These are phyloP conservation scores for Lasiodiplodia gonubiensis DNA, from an alignment of 2,329 filamentous ascomycete species.

Conservation along the genomic window DNA sequence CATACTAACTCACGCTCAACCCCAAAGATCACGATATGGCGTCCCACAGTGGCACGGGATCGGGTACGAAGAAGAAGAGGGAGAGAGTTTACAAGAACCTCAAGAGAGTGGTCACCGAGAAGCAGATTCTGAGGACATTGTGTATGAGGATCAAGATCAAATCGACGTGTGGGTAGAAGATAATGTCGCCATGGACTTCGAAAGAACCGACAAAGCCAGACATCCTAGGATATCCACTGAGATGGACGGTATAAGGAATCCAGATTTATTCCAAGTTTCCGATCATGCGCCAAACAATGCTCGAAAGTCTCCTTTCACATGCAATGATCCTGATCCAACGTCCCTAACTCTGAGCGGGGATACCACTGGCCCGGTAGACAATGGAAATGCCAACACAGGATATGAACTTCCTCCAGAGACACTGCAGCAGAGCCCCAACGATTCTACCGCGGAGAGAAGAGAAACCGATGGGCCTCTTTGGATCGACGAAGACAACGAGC, in stretches of 20 bases:
- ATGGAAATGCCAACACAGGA: background rate
- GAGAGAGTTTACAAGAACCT: slow-evolving; percentile 24
- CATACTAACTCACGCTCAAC: background rate
- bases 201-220: background rate
- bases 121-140: background rate
- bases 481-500: slow-evolving; percentile 41
- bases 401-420: background rate
- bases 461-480: slow-evolving; percentile 37
- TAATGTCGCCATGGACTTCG: background rate
- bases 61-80: background rate
- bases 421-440: background rate
- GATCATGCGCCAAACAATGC: background rate
- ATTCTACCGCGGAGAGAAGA: slow-evolving; percentile 17
- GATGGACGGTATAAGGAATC: background rate
- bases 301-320: background rate
- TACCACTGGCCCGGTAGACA: background rate
- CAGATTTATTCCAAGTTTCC: background rate
- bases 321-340: background rate
- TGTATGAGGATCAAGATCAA: background rate
- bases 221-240: background rate
- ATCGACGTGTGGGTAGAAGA: background rate
- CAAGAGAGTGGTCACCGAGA: slow-evolving; percentile 32
- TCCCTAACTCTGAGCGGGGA: background rate
- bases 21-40: background rate
- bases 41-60: background rate